A percentile compares a stretch with the other conserved stretches of the same genome.
Conservation (phyloP, 2,329 filamentous ascomycete species). For the Pseudopyricularia cyperi region DNA sequence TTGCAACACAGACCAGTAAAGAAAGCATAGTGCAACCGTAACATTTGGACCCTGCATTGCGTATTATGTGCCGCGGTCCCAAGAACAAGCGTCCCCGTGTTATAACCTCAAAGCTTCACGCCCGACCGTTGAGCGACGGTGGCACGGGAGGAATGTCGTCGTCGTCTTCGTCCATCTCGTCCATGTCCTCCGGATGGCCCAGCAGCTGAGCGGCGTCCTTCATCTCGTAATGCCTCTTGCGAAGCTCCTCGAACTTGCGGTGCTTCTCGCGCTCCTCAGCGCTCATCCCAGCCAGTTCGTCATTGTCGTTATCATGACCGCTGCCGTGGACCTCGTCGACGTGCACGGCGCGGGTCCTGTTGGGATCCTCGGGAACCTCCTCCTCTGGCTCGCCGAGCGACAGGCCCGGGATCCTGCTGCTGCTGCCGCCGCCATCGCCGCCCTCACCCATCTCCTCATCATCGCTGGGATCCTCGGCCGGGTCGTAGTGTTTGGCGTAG, state of each 20-base stretch:
- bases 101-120: not conserved
- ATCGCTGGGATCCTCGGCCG: constrained; percentile 73
- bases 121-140: constrained; percentile 24
- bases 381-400: constrained; percentile 90
- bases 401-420: constrained; percentile 59
- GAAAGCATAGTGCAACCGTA: not conserved
- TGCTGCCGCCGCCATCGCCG: constrained; percentile 44
- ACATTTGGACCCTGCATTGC: not conserved
- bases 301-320: constrained; percentile 45
- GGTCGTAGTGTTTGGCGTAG: constrained; percentile 86
- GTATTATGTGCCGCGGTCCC: not conserved
- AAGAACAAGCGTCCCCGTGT: not conserved
- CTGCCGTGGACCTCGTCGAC: constrained; percentile 50
- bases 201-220: constrained; percentile 80
- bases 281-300: constrained; percentile 37
- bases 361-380: constrained; percentile 35
- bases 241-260: constrained; percentile 73
- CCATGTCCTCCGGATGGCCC: constrained; percentile 57
- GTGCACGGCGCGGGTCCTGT: constrained; percentile 56
- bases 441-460: constrained; percentile 61
- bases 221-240: constrained; percentile 99
- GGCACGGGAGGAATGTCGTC: constrained; percentile 27
- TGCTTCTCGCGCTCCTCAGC: constrained; percentile 83
- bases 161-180: constrained; percentile 43
- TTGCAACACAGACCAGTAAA: not conserved